Conservation (phyloP, 139 green algal species). For the Closterium sp. region DNA sequence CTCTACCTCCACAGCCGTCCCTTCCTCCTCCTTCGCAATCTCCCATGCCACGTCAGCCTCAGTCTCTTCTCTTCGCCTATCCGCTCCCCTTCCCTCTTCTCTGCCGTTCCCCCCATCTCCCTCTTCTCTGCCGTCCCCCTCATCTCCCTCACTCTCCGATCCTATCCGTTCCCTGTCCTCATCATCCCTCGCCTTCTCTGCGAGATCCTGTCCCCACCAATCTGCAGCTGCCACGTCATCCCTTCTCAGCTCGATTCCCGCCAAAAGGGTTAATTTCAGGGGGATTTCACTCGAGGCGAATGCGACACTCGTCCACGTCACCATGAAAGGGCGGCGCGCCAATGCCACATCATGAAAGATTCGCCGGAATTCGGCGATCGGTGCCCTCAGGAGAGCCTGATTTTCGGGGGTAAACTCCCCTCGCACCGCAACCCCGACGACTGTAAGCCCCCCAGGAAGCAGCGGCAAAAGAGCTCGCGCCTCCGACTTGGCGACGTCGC, state of each 20-base stretch:
- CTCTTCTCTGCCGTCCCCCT: too few species aligned
- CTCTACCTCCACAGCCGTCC: neutral
- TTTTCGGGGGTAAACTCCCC: neutral
- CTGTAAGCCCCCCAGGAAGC: neutral
- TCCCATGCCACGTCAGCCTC: neutral
- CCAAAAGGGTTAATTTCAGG: neutral
- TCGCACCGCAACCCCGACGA: neutral
- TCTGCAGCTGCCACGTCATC: neutral
- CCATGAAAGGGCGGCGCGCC: neutral
- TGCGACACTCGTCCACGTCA: neutral
- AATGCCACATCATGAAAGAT: neutral
- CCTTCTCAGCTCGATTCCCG: neutral
- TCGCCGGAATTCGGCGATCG: neutral
- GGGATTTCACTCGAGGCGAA: neutral
- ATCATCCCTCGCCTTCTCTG: neutral
- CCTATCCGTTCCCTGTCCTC: neutral
- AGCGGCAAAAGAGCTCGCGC: neutral
- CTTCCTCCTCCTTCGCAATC: neutral
- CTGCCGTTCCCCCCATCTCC: too few species aligned
- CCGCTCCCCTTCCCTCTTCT: neutral
- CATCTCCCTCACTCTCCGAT: neutral
- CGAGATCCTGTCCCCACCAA: neutral
- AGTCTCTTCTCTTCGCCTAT: neutral
- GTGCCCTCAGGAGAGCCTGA: neutral
- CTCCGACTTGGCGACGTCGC: neutral